Evolutionary conservation across 2,329 filamentous ascomycete genomes (phyloP).

Genomic region (Cladosporium colombiae): DNA sequence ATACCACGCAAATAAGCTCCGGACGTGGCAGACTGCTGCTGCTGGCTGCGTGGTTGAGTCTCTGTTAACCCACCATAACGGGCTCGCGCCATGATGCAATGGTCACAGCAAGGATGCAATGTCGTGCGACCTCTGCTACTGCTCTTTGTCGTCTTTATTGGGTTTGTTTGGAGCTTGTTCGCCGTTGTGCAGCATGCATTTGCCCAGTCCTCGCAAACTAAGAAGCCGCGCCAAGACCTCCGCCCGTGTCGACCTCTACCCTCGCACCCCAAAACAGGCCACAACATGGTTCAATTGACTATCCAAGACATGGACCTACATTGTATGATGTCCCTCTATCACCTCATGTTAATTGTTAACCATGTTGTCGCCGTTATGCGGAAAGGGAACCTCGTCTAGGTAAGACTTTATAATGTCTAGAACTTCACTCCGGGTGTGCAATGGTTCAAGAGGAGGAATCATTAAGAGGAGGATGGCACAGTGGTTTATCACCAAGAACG

Average conservation of each 20-base stretch:
- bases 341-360: slow-evolving; percentile 15
- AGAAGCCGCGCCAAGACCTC: slow-evolving; percentile 9
- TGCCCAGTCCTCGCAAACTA: slow-evolving; percentile 11
- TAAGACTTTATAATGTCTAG: neutral
- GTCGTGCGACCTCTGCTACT: neutral
- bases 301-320: slow-evolving; percentile 20
- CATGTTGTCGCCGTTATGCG: slow-evolving; percentile 17
- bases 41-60: neutral
- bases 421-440: neutral
- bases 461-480: neutral
- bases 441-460: slow-evolving; percentile 10
- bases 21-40: neutral
- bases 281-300: slow-evolving; percentile 12
- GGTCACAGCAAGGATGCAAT: neutral
- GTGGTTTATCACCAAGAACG: neutral
- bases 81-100: neutral
- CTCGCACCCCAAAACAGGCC: slow-evolving; percentile 20
- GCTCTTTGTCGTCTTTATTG: neutral
- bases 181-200: neutral
- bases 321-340: slow-evolving; percentile 12
- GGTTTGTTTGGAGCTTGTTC: neutral
- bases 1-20: neutral
- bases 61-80: neutral
- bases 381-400: slow-evolving; percentile 6
- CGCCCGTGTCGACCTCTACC: neutral